Base-by-base conservation (phyloP, 2,329 filamentous ascomycete species). In the Arthrobotrys sinensis region DNA sequence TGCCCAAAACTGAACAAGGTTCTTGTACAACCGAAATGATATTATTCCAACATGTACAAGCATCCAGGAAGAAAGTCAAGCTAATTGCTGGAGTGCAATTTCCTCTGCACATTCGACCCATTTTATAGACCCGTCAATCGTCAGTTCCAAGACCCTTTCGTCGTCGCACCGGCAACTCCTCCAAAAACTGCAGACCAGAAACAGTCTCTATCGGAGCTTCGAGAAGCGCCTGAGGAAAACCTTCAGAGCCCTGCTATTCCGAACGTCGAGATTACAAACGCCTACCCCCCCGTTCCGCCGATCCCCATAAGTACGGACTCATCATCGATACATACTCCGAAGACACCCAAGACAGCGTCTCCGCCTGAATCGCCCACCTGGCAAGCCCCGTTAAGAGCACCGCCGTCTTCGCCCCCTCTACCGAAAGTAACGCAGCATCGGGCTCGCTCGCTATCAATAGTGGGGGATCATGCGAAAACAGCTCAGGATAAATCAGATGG, bases 101-200 rank as follows among this genome's bases (percentile, higher is more conserved):
- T 72, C 75, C 75, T 43, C 57, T 65, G 67, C 60, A 45, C 38
- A 32, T 43, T 38, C 43, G 62, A 63, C 19, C 55, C 55, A 67
- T 67, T 45, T 67, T 32, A 63, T 53, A 78, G 75, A 55, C 75
- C 75, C 16, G 75, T 78, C 8, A 72, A 71, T 69, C 75, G 75
- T 64, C 75, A 78, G 53, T 55, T 72, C 46, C 75, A 72, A 72
- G 75, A 78, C 62, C 67, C 67, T 12, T 78, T 78, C 36, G 75
- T 78, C 34, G 63, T 69, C 43, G 75, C 65, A 14, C 75, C 75
- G 16, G 67, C 60, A n/a, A 78, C 75, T 28, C 75, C 75, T 46
- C 75, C 75, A 64, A 78, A 78, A 50, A 78, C 75, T 21, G 75
- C 75, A 24, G 75, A 78, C 36, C 75, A 78, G 46, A 78, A 78